These are phyloP conservation scores for Monilinia laxa DNA, from an alignment of 2,329 filamentous ascomycete species.

Conservation along the genomic window DNA sequence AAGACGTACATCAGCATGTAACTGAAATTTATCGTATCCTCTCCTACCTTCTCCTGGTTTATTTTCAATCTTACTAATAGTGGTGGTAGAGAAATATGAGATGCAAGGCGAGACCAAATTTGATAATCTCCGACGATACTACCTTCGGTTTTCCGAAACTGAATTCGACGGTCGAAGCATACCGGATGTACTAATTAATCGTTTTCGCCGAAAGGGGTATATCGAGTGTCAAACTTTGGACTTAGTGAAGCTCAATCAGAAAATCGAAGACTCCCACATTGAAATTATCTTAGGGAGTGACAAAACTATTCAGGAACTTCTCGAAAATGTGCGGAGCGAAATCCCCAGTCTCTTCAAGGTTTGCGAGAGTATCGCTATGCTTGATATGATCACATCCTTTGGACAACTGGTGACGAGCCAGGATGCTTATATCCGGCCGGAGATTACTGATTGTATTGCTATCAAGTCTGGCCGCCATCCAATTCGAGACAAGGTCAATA, in stretches of 20 bases:
- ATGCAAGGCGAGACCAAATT: constrained; percentile 69
- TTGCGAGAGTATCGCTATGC: constrained; percentile 79
- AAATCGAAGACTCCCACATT: constrained; percentile 76
- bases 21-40: constrained; percentile 61
- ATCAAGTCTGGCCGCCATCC: constrained; percentile 68
- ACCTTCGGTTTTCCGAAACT: constrained; percentile 61
- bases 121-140: constrained; percentile 77
- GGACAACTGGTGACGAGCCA: constrained; percentile 67
- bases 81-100: constrained; percentile 44
- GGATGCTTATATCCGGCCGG: constrained; percentile 61
- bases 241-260: constrained; percentile 75
- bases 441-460: constrained; percentile 61
- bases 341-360: constrained; percentile 76
- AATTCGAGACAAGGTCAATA: constrained; percentile 58
- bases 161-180: constrained; percentile 62
- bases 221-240: constrained; percentile 87
- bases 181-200: constrained; percentile 75
- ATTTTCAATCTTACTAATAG: neutral
- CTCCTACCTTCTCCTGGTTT: neutral
- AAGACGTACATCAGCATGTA: constrained; percentile 72
- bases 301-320: constrained; percentile 67
- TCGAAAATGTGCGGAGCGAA: constrained; percentile 68
- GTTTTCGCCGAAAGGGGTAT: constrained; percentile 66
- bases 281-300: constrained; percentile 85
- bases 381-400: constrained; percentile 84